These are phyloP conservation scores for Pterothamnion heteromorphum DNA, from an alignment of 31 red algal genomes.

Conservation along the genomic window DNA sequence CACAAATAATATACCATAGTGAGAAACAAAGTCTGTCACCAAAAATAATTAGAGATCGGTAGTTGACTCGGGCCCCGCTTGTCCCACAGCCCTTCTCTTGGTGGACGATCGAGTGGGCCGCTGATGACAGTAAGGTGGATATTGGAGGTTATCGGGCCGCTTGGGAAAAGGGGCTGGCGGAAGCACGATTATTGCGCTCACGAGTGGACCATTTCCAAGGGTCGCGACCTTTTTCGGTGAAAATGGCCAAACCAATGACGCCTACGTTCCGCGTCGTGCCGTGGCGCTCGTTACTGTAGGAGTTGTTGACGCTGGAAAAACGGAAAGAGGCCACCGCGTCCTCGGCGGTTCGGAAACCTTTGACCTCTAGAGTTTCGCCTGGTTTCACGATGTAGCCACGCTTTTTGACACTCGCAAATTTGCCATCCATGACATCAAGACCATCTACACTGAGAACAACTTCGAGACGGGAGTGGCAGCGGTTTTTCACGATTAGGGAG, in stretches of 20 bases:
- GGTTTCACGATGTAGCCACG: background rate
- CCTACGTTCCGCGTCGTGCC: background rate
- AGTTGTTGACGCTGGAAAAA: background rate
- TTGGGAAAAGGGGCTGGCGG: background rate
- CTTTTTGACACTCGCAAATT: background rate
- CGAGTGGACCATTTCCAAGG: background rate
- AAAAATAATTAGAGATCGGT: too few relatives aligned
- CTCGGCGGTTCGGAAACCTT: background rate
- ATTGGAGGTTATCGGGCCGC: too few relatives aligned
- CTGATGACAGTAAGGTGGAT: too few relatives aligned
- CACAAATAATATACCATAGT: too few relatives aligned
- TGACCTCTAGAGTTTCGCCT: background rate
- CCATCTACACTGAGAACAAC: background rate
- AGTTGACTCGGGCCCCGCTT: too few relatives aligned
- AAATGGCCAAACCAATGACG: background rate
- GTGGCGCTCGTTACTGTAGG: background rate
- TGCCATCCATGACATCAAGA: background rate
- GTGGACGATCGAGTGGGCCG: too few relatives aligned
- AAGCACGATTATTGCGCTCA: background rate
- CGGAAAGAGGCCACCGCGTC: background rate
- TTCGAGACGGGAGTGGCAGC: background rate
- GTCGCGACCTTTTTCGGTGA: background rate
- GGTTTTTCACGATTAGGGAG: background rate
- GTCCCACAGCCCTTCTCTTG: too few relatives aligned
- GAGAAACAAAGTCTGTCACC: too few relatives aligned